phyloP scores from a whole-genome alignment of 2,329 filamentous ascomycete genomes.

The Colletotrichum simmondsii region DNA sequence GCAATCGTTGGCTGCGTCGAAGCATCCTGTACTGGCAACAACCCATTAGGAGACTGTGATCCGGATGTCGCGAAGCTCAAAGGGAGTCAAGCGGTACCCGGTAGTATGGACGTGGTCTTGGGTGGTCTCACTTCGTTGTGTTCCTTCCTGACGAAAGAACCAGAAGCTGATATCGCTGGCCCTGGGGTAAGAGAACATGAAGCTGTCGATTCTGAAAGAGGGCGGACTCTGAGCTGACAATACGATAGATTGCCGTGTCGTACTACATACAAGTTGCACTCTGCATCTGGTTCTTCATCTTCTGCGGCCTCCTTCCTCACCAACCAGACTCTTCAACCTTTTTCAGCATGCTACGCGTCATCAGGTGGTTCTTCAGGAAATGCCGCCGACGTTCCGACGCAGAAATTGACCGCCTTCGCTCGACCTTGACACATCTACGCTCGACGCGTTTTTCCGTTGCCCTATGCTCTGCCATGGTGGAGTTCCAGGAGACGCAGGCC shows the following conservation, averaged over 20 bases:
- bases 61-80: background rate
- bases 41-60: background rate
- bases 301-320: background rate
- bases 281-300: background rate
- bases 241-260: background rate
- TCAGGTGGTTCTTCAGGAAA: background rate
- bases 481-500: slow-evolving; percentile 39
- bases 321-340: background rate
- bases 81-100: background rate
- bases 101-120: no score
- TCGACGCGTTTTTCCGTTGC: slow-evolving; percentile 1
- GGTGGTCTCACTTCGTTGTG: background rate
- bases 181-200: background rate
- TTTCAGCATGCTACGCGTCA: background rate
- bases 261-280: background rate
- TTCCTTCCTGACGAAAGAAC: background rate
- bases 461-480: slow-evolving; percentile 8
- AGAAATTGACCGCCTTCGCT: background rate
- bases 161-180: slow-evolving; percentile 2
- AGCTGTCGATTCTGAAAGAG: background rate
- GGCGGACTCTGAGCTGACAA: no score
- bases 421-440: background rate
- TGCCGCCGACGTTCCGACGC: no score
- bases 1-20: background rate
- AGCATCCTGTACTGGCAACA: background rate